These are phyloP conservation scores for Trichoderma breve DNA, from an alignment of 2,329 filamentous ascomycete species.

Conservation along the genomic window DNA sequence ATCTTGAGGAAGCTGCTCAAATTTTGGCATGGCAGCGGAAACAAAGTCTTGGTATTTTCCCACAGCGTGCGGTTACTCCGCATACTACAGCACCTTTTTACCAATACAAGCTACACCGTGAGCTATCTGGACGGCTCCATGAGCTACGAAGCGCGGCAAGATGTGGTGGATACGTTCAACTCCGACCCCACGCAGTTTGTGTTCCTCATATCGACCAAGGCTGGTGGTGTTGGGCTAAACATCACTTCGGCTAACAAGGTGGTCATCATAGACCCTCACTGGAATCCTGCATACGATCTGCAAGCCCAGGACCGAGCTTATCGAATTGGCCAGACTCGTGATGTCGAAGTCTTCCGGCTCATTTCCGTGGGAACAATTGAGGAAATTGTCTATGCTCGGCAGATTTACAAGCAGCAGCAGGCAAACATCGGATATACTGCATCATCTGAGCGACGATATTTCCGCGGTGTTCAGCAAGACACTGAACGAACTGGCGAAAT, in stretches of 20 bases:
- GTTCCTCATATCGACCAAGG: slow-evolving; percentile 91
- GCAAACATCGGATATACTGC: slow-evolving; percentile 97
- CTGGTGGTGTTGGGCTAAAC: slow-evolving; percentile 90
- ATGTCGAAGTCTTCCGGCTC: slow-evolving; percentile 93
- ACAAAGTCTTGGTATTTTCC: slow-evolving; percentile 94
- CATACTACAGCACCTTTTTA: slow-evolving; percentile 82
- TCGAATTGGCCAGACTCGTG: slow-evolving; percentile 85
- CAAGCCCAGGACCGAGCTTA: slow-evolving; percentile 97
- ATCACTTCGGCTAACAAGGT: slow-evolving; percentile 98
- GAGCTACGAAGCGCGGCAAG: slow-evolving; percentile 77
- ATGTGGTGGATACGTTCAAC: slow-evolving; percentile 87
- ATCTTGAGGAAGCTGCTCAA: slow-evolving; percentile 80
- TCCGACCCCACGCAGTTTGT: slow-evolving; percentile 83
- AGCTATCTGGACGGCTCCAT: slow-evolving; percentile 87
- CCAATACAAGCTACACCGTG: slow-evolving; percentile 84
- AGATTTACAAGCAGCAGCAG: slow-evolving; percentile 99
- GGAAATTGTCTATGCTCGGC: slow-evolving; percentile 93
- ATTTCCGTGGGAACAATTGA: slow-evolving; percentile 91
- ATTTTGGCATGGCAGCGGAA: slow-evolving; percentile 85
- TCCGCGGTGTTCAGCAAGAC: slow-evolving; percentile 87
- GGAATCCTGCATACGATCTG: slow-evolving; percentile 93
- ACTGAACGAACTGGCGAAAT: slow-evolving; percentile 85
- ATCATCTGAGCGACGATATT: slow-evolving; percentile 88
- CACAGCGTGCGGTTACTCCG: slow-evolving; percentile 83
- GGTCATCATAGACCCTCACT: slow-evolving; percentile 94